A percentile compares a stretch with the other conserved stretches of the same genome.
Conservation (phyloP, 2,329 filamentous ascomycete genomes). For the Sphaerulina musiva region DNA sequence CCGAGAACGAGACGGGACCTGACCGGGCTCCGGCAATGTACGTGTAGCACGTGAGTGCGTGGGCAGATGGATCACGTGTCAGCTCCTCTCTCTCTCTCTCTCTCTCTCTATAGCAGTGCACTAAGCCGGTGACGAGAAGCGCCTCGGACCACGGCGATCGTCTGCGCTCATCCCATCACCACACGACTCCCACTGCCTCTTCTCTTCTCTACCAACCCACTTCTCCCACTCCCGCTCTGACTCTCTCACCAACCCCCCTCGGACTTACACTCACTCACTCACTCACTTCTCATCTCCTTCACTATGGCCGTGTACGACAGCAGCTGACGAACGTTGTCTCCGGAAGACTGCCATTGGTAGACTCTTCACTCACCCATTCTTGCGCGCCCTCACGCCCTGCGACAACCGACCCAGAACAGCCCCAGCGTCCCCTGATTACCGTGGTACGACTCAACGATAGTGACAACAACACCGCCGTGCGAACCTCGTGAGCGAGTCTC, state of each 20-base stretch:
- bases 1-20: conserved; percentile 6
- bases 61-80: too few relatives aligned
- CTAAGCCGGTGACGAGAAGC: too few relatives aligned
- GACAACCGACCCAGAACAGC: background rate
- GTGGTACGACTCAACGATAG: background rate
- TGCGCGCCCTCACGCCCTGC: background rate
- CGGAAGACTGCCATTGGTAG: conserved; percentile 3
- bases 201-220: background rate
- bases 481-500: background rate
- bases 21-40: too few relatives aligned
- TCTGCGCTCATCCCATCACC: too few relatives aligned
- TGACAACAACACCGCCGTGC: background rate
- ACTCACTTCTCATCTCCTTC: conserved; percentile 3
- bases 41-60: too few relatives aligned
- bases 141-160: too few relatives aligned
- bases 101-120: too few relatives aligned
- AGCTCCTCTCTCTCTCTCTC: too few relatives aligned
- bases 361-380: conserved; percentile 14
- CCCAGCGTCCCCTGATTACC: background rate
- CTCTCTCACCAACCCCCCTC: too few relatives aligned
- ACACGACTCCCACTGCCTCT: too few relatives aligned
- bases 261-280: background rate
- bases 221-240: too few relatives aligned
- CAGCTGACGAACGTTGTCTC: conserved; percentile 19
- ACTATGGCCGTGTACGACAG: conserved; percentile 25